Evolutionary conservation across 371 early-diverging fungal species (phyloP).

Genomic region (Smittium mucronatum): DNA sequence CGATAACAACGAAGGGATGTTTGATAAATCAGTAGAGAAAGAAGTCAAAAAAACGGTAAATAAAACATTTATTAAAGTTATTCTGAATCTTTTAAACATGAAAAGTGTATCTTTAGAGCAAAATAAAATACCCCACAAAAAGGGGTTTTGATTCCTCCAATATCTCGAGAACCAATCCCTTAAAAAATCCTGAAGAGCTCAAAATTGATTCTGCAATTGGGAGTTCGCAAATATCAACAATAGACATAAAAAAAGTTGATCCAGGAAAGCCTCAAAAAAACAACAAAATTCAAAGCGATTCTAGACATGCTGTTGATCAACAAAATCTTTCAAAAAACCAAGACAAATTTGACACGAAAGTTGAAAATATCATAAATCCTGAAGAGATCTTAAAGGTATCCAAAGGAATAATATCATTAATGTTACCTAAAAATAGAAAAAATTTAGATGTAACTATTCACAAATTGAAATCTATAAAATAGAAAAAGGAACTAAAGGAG

Average conservation of each 20-base stretch:
- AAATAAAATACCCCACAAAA: too few species aligned
- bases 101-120: neutral
- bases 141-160: neutral
- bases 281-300: neutral
- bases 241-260: neutral
- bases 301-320: neutral
- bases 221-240: neutral
- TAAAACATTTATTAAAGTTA: neutral
- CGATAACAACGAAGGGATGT: neutral
- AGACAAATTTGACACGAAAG: neutral
- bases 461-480: too few species aligned
- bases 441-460: neutral
- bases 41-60: too few species aligned
- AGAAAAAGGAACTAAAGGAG: constrained; percentile 12
- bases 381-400: neutral
- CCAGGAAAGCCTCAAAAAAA: neutral
- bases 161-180: neutral
- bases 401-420: neutral
- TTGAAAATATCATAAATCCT: neutral
- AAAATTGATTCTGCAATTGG: neutral
- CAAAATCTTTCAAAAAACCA: neutral
- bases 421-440: neutral
- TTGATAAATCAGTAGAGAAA: neutral
- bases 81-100: neutral
- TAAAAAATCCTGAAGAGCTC: neutral